phyloP scores from a whole-genome alignment of 768 basidiomycete genomes.

The Lepiota brunneoincarnata region DNA sequence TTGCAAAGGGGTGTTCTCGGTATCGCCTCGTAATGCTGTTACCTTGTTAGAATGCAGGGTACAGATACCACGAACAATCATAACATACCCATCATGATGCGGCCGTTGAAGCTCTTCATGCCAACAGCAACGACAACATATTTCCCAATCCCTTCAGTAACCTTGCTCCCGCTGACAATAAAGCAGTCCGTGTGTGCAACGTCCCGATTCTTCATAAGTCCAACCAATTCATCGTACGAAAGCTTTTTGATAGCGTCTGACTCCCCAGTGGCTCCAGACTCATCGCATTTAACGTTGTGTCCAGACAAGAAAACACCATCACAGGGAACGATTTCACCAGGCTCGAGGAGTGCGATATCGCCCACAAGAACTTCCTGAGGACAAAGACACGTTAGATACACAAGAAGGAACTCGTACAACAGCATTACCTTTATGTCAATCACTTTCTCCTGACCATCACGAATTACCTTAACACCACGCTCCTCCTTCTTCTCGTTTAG shows the following conservation, averaged over 20 bases:
- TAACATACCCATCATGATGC: conserved; percentile 92
- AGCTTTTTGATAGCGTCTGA: conserved; percentile 92
- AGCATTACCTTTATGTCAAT: conserved; percentile 74
- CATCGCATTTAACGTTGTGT: conserved; percentile 94
- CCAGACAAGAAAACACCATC: conserved; percentile 93
- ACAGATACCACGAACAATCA: conserved; percentile 1
- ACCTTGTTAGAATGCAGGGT: background rate
- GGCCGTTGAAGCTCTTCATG: conserved; percentile 89
- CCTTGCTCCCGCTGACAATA: conserved; percentile 87
- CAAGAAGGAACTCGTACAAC: background rate
- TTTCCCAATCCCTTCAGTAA: conserved; percentile 89
- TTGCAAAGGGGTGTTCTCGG: conserved; percentile 91
- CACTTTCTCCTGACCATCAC: conserved; percentile 64
- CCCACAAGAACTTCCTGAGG: conserved; percentile 88
- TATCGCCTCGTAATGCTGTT: conserved; percentile 79
- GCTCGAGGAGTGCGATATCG: conserved; percentile 88
- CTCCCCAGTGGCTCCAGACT: conserved; percentile 95
- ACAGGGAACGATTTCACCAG: conserved; percentile 94
- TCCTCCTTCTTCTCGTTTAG: conserved; percentile 97
- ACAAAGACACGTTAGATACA: conserved; percentile 14
- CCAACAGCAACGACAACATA: conserved; percentile 95
- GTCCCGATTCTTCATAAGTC: conserved; percentile 32
- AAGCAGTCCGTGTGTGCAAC: conserved; percentile 83
- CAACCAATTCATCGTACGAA: conserved; percentile 71
- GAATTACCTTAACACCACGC: conserved; percentile 81